These are phyloP conservation scores for Ambrosia hybrid DNA, from an alignment of 140 eudicot species.

Conservation along the genomic window DNA sequence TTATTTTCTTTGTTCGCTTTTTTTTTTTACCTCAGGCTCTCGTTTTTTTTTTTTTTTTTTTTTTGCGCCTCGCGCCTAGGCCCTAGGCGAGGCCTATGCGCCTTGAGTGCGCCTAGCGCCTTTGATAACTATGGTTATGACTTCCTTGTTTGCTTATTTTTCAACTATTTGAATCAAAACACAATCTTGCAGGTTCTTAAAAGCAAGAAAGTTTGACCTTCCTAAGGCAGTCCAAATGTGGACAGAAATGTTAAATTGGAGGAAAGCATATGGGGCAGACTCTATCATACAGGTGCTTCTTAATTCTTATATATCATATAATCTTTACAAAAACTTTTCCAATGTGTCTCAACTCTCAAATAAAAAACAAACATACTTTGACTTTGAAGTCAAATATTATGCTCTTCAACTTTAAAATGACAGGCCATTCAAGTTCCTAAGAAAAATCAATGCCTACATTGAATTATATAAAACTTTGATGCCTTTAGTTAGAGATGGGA, in stretches of 20 bases:
- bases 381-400: not conserved
- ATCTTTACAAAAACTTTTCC: not conserved
- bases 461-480: not conserved
- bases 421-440: not conserved
- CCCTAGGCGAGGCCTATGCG: too few species aligned
- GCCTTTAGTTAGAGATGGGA: not conserved
- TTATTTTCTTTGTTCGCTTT: too few species aligned
- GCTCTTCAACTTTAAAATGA: not conserved
- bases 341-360: not conserved
- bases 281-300: constrained; percentile 5
- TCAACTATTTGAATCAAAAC: not conserved
- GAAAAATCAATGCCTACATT: not conserved
- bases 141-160: not conserved
- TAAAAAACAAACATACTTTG: not conserved
- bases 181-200: not conserved
- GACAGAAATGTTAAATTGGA: constrained; percentile 5
- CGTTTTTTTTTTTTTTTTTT: too few species aligned
- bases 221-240: constrained; percentile 5
- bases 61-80: too few species aligned
- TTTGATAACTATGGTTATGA: not conserved
- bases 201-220: constrained; percentile 7
- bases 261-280: constrained; percentile 7
- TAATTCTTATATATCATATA: not conserved
- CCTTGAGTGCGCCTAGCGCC: too few species aligned
- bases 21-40: too few species aligned